These are phyloP conservation scores for Microbotryum silenes-acaulis DNA, from an alignment of 1,284 basidiomycete genomes.

Conservation along the genomic window DNA sequence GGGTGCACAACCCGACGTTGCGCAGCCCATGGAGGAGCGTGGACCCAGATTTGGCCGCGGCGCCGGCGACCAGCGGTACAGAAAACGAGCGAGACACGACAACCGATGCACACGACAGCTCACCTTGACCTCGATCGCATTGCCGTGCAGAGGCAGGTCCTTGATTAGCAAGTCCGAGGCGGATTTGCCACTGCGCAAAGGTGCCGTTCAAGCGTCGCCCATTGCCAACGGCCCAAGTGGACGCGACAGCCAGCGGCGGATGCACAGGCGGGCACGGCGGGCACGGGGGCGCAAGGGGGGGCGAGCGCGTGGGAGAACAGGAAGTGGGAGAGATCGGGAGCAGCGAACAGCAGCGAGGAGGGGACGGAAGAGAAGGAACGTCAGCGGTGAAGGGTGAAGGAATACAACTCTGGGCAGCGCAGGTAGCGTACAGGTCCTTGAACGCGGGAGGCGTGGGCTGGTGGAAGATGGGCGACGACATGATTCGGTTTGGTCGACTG, in stretches of 20 bases:
- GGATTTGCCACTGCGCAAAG: conserved; percentile 62
- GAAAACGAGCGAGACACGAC: background rate
- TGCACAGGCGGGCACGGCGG: background rate
- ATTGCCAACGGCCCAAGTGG: background rate
- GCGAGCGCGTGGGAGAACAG: too few species aligned
- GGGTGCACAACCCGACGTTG: too few species aligned
- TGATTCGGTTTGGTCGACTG: background rate
- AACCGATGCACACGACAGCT: background rate
- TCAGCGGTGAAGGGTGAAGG: too few species aligned
- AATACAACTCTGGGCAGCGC: too few species aligned
- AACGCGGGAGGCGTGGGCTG: conserved; percentile 5
- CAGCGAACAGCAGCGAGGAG: too few species aligned
- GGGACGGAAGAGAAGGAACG: too few species aligned
- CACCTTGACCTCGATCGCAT: conserved; percentile 41
- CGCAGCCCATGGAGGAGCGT: too few species aligned
- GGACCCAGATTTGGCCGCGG: background rate
- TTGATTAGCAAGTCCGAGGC: conserved; percentile 88
- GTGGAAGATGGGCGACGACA: background rate
- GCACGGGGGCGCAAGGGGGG: background rate
- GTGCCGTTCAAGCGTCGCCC: background rate
- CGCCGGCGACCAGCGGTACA: background rate
- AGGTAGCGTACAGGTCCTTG: conserved; percentile 1
- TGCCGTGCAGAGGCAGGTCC: conserved; percentile 83
- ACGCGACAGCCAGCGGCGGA: background rate
- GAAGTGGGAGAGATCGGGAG: too few species aligned